A percentile compares a stretch with the other conserved stretches of the same genome.
Conservation (phyloP, 495 filamentous ascomycete species). For the Aspergillus leporis region DNA sequence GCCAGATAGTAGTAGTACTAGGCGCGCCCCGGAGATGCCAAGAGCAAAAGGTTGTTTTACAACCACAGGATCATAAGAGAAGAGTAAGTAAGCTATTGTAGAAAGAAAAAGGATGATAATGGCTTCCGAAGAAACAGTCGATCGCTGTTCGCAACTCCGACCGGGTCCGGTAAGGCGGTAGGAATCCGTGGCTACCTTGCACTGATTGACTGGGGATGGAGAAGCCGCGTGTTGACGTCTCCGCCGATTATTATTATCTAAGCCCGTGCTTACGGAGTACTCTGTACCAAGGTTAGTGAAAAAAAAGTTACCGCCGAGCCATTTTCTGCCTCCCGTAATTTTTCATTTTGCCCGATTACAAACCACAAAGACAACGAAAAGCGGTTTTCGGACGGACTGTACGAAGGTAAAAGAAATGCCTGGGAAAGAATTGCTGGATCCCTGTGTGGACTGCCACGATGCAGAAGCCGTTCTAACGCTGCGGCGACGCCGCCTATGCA, state of each 20-base stretch:
- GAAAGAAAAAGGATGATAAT: background rate
- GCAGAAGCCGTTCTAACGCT: constrained; percentile 38
- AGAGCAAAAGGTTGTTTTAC: constrained; percentile 13
- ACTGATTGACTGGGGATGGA: constrained; percentile 20
- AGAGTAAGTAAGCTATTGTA: background rate
- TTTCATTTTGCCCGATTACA: background rate
- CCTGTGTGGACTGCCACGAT: constrained; percentile 46
- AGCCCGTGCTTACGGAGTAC: constrained; percentile 23
- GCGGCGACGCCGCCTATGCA: constrained; percentile 48
- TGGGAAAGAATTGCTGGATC: constrained; percentile 32
- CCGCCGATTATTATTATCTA: constrained; percentile 29
- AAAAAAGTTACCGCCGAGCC: constrained; percentile 14
- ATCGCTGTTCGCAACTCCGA: background rate
- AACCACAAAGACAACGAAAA: background rate
- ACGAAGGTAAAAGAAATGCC: constrained; percentile 31
- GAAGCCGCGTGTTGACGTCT: constrained; percentile 35
- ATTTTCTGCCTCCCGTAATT: constrained; percentile 22
- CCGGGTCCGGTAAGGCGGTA: background rate
- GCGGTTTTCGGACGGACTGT: background rate
- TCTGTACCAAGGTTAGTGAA: constrained; percentile 4
- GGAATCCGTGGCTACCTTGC: constrained; percentile 25
- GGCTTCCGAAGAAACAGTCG: constrained; percentile 14
- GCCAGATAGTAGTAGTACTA: constrained; percentile 7
- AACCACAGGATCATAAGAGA: constrained; percentile 16
- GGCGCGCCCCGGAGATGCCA: constrained; percentile 29